A percentile compares a stretch with the other conserved stretches of the same genome.
These are phyloP conservation scores for Luvunga scandens DNA, from an alignment of 345 rosid genomes.

Conservation along the genomic window DNA sequence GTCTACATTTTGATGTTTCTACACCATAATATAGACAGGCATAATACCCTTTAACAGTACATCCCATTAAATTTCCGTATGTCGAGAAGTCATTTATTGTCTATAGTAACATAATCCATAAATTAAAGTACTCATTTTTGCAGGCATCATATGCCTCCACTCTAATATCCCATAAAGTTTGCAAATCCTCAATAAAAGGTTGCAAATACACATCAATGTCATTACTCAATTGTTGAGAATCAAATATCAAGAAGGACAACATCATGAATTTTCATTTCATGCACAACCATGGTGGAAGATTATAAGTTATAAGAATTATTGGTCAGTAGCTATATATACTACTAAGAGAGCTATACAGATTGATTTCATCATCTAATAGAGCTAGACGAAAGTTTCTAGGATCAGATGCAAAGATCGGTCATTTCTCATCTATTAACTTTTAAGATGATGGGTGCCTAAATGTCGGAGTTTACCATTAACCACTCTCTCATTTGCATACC, in stretches of 20 bases:
- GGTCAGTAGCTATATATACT: not conserved
- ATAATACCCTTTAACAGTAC: not conserved
- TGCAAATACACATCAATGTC: not conserved
- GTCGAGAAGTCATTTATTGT: not conserved
- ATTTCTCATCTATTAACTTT: too few relatives aligned
- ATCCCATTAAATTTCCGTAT: not conserved
- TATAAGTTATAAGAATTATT: not conserved
- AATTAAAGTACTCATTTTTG: not conserved
- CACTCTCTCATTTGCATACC: not conserved
- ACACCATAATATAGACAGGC: not conserved
- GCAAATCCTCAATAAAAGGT: too few relatives aligned
- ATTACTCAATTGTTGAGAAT: not conserved
- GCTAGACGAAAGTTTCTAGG: not conserved
- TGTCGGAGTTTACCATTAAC: slow-evolving; percentile 14
- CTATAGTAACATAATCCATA: not conserved
- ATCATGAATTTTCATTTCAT: not conserved
- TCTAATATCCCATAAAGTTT: too few relatives aligned
- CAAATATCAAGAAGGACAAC: not conserved
- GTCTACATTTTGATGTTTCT: not conserved
- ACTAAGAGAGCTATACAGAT: not conserved
- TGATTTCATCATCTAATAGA: not conserved
- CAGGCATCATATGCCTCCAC: too few relatives aligned
- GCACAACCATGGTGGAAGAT: not conserved
- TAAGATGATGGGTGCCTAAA: not conserved
- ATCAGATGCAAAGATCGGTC: too few relatives aligned